Evolutionary conservation across 164 flowering plant species (phyloP).

Genomic region (Magnolia officinalis): DNA sequence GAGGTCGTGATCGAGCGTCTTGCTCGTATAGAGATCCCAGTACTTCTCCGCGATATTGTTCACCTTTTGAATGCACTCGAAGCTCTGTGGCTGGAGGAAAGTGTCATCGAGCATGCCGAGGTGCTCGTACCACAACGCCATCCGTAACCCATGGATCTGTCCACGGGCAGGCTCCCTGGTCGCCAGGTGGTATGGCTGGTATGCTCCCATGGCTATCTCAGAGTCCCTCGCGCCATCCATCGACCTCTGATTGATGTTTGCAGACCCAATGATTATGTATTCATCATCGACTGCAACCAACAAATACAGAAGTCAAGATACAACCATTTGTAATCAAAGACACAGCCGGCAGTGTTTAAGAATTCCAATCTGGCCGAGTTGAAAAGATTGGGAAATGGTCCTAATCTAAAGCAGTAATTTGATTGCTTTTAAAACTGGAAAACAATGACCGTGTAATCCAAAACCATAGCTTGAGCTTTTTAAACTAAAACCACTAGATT

Average conservation of each 20-base stretch:
- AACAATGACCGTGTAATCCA: background rate
- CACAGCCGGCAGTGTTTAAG: no score
- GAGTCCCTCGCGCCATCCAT: constrained; percentile 82
- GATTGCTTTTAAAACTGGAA: background rate
- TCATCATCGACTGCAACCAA: constrained; percentile 48
- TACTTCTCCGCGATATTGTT: no score
- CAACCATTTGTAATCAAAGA: no score
- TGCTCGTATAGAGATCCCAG: no score
- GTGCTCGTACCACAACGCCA: constrained; percentile 85
- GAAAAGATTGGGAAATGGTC: no score
- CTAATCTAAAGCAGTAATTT: background rate
- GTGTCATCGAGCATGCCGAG: constrained; percentile 22
- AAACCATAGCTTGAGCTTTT: background rate
- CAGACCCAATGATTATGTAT: constrained; percentile 78
- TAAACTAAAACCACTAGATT: no score
- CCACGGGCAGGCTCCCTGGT: constrained; percentile 49
- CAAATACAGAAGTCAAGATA: no score
- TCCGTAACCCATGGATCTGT: constrained; percentile 65
- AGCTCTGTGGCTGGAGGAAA: no score
- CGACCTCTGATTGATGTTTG: constrained; percentile 80
- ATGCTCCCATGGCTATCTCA: constrained; percentile 84
- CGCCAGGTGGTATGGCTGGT: constrained; percentile 60
- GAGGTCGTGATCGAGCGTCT: no score
- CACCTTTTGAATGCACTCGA: no score
- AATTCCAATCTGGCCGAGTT: no score